Percentiles rank a stretch among this genome's conserved stretches.
phyloP scores from a whole-genome alignment of 768 basidiomycete species.

The Xerocomellus intermedius region DNA sequence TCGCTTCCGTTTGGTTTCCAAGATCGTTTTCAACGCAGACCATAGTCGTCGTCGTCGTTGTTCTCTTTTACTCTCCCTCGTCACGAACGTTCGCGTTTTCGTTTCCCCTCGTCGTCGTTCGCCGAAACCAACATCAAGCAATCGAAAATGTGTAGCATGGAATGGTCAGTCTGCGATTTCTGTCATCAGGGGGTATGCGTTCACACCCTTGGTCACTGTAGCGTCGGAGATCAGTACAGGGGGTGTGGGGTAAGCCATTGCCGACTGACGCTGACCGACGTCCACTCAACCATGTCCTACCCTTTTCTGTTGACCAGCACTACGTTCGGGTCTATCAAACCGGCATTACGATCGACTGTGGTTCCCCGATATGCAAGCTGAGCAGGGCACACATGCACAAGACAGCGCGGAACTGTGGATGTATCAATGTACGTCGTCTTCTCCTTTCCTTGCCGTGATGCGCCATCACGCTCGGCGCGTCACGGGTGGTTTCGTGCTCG shows the following conservation, averaged over 20 bases:
- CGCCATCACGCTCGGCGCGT: not conserved
- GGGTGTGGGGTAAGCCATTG: slow-evolving; percentile 39
- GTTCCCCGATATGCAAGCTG: slow-evolving; percentile 45
- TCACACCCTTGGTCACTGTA: slow-evolving; percentile 18
- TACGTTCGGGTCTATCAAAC: slow-evolving; percentile 64
- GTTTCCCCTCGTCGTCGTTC: not conserved
- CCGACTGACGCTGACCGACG: not conserved
- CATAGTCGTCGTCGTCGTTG: not conserved
- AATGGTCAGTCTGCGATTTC: slow-evolving; percentile 43
- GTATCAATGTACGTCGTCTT: slow-evolving; percentile 38
- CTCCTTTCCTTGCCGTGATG: not conserved
- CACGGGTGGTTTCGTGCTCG: not conserved
- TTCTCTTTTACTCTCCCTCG: not conserved
- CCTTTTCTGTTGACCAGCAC: slow-evolving; percentile 42
- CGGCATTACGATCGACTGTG: slow-evolving; percentile 58
- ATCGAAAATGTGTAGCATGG: slow-evolving; percentile 52
- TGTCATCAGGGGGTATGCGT: not conserved
- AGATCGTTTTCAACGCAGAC: not conserved
- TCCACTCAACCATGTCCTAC: not conserved
- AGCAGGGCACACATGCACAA: slow-evolving; percentile 61
- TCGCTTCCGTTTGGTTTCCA: slow-evolving; percentile 1
- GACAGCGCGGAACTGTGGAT: slow-evolving; percentile 56
- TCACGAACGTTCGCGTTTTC: not conserved
- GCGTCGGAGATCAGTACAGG: slow-evolving; percentile 43
- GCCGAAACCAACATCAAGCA: not conserved